Evolutionary conservation across 179 eudicot genomes (phyloP).

Genomic region (Corrigiola litoralis): DNA sequence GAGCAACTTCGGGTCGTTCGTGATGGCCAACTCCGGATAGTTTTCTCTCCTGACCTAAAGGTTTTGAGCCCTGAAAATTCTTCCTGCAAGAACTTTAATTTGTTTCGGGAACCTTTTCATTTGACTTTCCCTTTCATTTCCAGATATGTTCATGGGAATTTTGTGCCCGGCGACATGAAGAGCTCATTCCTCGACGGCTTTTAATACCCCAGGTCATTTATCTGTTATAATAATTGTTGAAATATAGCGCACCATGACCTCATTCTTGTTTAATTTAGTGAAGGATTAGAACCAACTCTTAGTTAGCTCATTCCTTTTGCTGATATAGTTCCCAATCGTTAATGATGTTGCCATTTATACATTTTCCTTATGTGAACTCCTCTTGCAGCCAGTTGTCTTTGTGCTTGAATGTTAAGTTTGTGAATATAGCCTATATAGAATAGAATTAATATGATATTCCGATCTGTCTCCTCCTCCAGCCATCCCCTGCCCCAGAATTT

Average conservation of each 20-base stretch:
- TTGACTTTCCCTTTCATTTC: constrained; percentile 1
- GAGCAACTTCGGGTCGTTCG: constrained; percentile 98
- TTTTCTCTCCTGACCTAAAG: constrained; percentile 90
- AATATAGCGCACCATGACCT: neutral
- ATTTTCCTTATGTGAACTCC: neutral
- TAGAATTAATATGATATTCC: neutral
- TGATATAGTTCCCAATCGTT: neutral
- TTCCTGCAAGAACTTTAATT: neutral
- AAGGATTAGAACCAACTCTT: neutral
- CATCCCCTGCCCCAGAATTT: too few relatives aligned
- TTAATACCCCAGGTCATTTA: constrained; percentile 69
- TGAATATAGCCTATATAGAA: neutral
- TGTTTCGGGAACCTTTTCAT: neutral
- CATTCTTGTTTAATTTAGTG: neutral
- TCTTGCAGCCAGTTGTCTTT: neutral
- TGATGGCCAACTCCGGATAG: constrained; percentile 93
- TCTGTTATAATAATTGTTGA: neutral
- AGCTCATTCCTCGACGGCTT: constrained; percentile 84
- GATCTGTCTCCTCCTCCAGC: neutral
- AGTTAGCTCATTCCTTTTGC: neutral
- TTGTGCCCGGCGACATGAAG: constrained; percentile 92
- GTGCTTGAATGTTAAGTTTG: neutral
- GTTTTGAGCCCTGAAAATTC: constrained; percentile 23
- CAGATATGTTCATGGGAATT: constrained; percentile 99
- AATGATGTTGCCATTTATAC: neutral